Evolutionary conservation across 2,329 filamentous ascomycete species (phyloP), one percentile per base, ranked within the genome.

Genomic region (Diaporthe aspalathi): DNA sequence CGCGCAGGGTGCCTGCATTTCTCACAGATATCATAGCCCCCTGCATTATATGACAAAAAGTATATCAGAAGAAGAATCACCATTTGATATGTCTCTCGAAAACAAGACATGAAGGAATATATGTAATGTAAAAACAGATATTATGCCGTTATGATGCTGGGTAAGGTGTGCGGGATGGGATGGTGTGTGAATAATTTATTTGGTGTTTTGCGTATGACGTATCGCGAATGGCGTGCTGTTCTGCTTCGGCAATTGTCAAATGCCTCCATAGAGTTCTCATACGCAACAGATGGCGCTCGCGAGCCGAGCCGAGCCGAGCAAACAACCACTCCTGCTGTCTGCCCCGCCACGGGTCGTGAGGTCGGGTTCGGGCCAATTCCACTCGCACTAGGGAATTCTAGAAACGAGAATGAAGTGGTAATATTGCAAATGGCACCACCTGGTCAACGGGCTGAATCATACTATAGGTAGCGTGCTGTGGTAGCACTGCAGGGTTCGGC

Each of bases 221-320:
- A 27, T 20, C 20, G 38, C 9, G 22, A 12, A 27, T 32, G 32
- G 40, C 32, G 22, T 49, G 43, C 24, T 63, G 35, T 38, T 38
- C 35, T 38, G 11, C 35, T 35, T 16, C 20, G 27, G 20, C 24
- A 47, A 35, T 17, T 17, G 27, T 49, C 60, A 63, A 47, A 63
- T n/a, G n/a, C n/a, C n/a, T n/a, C n/a, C n/a, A 35, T 63, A 49
- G 35, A 27, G 60, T 63, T 63, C 27, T 27, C 54, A 7, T 12
- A 5, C 27, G 12, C 49, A 32, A 11, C n/a, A 20, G 32, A 17
- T 3, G 27, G 20, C 60, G 22, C 20, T 11, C 22, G 17, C 22
- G 57, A 63, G 40, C 57, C 40, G 57, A 32, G 17, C 43, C 43
- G 35, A 6, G 40, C 43, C 43, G 35, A 11, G 40, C 43, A 63